phyloP scores from a whole-genome alignment of 345 rosid genomes.

The Linum usitatissimum region DNA sequence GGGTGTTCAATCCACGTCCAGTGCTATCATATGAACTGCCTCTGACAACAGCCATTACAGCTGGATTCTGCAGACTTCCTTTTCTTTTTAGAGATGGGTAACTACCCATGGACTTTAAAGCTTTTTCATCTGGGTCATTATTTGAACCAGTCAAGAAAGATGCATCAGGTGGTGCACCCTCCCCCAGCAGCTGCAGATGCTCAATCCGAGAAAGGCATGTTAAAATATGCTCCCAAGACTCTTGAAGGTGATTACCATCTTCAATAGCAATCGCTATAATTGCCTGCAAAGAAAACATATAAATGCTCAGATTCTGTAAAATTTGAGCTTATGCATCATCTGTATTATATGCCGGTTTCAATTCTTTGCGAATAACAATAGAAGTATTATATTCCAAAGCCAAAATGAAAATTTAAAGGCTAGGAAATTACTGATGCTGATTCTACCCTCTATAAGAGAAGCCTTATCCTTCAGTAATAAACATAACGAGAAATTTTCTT shows the following conservation, averaged over 20 bases:
- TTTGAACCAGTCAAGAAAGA: conserved; percentile 59
- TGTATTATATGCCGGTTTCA: not conserved
- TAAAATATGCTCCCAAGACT: conserved; percentile 92
- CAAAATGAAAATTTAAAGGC: not conserved
- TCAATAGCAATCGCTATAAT: conserved; percentile 86
- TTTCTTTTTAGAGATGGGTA: conserved; percentile 68
- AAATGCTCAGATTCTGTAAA: not conserved
- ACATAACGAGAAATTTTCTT: too few species aligned
- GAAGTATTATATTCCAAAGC: not conserved
- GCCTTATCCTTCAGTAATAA: too few species aligned
- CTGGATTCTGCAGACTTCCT: conserved; percentile 82
- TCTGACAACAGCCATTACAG: conserved; percentile 94
- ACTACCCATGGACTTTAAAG: conserved; percentile 36
- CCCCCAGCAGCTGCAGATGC: conserved; percentile 89
- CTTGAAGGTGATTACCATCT: conserved; percentile 91
- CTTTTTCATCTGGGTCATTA: conserved; percentile 58
- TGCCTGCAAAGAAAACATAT: conserved; percentile 37
- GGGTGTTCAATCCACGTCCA: conserved; percentile 44
- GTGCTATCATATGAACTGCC: conserved; percentile 94
- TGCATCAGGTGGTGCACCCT: conserved; percentile 90
- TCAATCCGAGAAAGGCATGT: conserved; percentile 95
- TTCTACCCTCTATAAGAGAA: too few species aligned
- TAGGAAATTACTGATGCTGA: not conserved
- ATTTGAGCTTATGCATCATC: not conserved
- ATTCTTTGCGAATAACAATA: not conserved